Base-by-base conservation (phyloP, 345 rosid species). In the Gossypium bickii region DNA sequence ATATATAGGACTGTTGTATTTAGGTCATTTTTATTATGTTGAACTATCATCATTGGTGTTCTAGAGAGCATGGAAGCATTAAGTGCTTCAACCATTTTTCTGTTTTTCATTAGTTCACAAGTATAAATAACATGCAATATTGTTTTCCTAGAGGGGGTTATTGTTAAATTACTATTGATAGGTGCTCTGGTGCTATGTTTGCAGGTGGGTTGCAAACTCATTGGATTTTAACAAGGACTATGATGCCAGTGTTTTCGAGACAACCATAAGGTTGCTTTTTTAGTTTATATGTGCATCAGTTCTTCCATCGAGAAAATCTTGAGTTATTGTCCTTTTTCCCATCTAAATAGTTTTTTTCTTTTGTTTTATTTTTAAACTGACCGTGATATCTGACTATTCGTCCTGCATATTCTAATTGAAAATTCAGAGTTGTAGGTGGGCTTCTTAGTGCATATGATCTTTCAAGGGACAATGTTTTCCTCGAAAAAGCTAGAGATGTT, bases 381-480 rank as follows among this genome's bases (percentile, higher is more conserved):
- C 17, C 1, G 4, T 8, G 2, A 49, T 49, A 9, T 69, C 24
- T 69, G 45, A 57, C 51, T 67, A 78, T 57, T 20, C 63, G 17
- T 63, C 58, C 24, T 27, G 44, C 29, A 15, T 27, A 27, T 29
- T 51, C 16, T 51, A 51, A 45, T 60, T 44, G 70, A 16, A 49
- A 68, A 76, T 75, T 34, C 83, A 96, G 99, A 82, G 98, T 96
- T 83, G 97, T 96, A 9, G 99, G 99, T 22, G 99, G 99, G 34
- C 97, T 96, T 82, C 97, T 96, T 71, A 96, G 99, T 81, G 83
- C 98, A 0, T 90, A 90, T 78, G 99, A 96, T 87, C 97, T 96
- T 71, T 92, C 99, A 18, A 86, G 87, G 69, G 99, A 96, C 85
- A 86, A 84, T 79, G 71, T 96, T 79, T 96, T 96, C 83, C 90